phyloP scores from a whole-genome alignment of 345 rosid species.

The Boechera retrofracta region DNA sequence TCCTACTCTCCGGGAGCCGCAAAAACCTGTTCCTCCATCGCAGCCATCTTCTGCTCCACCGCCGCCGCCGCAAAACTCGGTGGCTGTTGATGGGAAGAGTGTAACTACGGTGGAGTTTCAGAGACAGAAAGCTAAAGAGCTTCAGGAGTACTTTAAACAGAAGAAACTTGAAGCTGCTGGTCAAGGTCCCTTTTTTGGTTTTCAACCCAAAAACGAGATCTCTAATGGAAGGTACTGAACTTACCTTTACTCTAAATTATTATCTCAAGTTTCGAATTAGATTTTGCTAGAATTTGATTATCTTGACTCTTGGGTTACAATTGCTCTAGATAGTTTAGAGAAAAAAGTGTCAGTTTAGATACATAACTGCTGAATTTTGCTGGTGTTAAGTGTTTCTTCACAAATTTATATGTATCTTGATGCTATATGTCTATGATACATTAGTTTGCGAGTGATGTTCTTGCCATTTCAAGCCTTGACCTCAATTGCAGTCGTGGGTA shows the following conservation, averaged over 20 bases:
- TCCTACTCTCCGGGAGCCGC: slow-evolving; percentile 57
- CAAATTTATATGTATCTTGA: too few relatives aligned
- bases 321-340: too few relatives aligned
- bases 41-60: slow-evolving; percentile 48
- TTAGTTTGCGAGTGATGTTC: too few relatives aligned
- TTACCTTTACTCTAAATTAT: neutral
- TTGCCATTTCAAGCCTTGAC: too few relatives aligned
- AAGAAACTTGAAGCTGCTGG: slow-evolving; percentile 86
- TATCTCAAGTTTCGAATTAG: neutral
- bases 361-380: too few relatives aligned
- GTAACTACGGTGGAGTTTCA: slow-evolving; percentile 79
- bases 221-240: slow-evolving; percentile 78
- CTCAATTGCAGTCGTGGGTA: too few relatives aligned
- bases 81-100: slow-evolving; percentile 45
- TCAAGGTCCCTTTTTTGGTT: slow-evolving; percentile 94
- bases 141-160: slow-evolving; percentile 84
- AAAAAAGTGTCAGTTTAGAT: too few relatives aligned
- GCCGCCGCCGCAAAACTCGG: slow-evolving; percentile 41
- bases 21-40: slow-evolving; percentile 52
- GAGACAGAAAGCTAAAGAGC: slow-evolving; percentile 88
- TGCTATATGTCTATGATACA: too few relatives aligned
- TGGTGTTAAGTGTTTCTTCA: too few relatives aligned
- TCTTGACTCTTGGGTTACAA: neutral
- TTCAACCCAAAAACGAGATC: slow-evolving; percentile 84
- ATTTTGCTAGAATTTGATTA: neutral